Base-by-base conservation (phyloP, 192 early-diverging fungal genomes). In the Coemansia sp. region DNA sequence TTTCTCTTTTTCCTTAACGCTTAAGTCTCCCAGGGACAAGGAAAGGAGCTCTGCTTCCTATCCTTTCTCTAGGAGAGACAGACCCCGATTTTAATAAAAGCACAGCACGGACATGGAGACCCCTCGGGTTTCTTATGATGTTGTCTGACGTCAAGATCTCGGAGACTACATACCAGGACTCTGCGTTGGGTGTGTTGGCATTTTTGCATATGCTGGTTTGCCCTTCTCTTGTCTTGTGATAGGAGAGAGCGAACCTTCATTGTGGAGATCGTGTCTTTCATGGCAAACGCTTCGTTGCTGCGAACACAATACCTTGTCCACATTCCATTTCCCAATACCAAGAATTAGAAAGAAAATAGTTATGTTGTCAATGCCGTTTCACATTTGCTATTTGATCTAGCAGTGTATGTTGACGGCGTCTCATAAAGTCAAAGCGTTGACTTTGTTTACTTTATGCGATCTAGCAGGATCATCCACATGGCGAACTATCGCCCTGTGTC, bases 141-240 rank as follows among this genome's bases (percentile, higher is more conserved):
- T 73, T 70, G 74, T 56, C 79, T 81, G 79, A 62, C 79, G 79
- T 81, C 79, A 81, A 62, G 57, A 76, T 72, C 64, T 81, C 79
- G 79, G 79, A 81, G 74, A 81, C 39, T 26, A 66, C 21, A 61
- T 41, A 9, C 43, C 37, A 32, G 44, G 10, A 57, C 74, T 52
- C 59, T 69, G 32, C 32, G 70, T 81, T 81, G 79, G 79, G 79
- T 81, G 79, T 76, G 74, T 42, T 73, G 73, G 70, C 67, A 57
- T 8, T 42, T 37, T 48, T 37, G 16, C 49, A 37, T 21, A 38
- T 44, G 37, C 37, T 53, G 52, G 52, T 18, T 9, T 53, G 2
- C n/a, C 8, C 21, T 53, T 9, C 52, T 53, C 9, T 48, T 48
- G 12, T n/a, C n/a, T 48, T 48, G 0, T 6, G 47, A n/a, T 15